Evolutionary conservation across 208 protist genomes (phyloP).

Genomic region (Trypanosoma caninum): DNA sequence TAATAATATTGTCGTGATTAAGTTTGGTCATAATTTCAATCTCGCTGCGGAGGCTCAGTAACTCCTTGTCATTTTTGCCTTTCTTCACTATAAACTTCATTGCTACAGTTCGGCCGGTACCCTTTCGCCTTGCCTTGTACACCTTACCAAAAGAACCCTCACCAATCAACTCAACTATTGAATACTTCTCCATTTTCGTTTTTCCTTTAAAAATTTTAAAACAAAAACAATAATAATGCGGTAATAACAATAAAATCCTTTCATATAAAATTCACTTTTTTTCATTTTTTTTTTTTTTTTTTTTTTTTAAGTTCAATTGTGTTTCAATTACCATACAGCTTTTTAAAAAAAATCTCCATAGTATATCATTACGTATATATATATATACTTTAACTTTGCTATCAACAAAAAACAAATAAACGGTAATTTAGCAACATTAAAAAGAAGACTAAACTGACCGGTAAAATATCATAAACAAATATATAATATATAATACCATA

Average conservation of each 20-base stretch:
- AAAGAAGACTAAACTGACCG: conserved; percentile 13
- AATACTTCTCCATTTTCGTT: conserved; percentile 88
- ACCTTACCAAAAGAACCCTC: conserved; percentile 98
- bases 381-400: background rate
- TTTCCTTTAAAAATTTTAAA: background rate
- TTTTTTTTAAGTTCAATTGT: too few relatives aligned
- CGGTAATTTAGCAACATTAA: background rate
- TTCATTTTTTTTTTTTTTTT: conserved; percentile 12
- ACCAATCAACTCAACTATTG: conserved; percentile 94
- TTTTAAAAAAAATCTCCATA: too few relatives aligned
- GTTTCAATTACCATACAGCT: too few relatives aligned
- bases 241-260: too few relatives aligned
- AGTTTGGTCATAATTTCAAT: conserved; percentile 96
- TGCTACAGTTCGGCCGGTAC: conserved; percentile 94
- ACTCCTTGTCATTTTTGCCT: conserved; percentile 93
- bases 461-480: conserved; percentile 18
- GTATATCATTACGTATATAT: too few relatives aligned
- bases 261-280: conserved; percentile 10
- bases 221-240: conserved; percentile 4
- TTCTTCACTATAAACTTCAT: conserved; percentile 98
- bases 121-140: conserved; percentile 94
- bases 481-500: too few relatives aligned
- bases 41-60: conserved; percentile 91
- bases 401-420: background rate
- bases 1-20: conserved; percentile 97